phyloP scores from a whole-genome alignment of 1,284 basidiomycete species.

The Pseudozyma thailandica region DNA sequence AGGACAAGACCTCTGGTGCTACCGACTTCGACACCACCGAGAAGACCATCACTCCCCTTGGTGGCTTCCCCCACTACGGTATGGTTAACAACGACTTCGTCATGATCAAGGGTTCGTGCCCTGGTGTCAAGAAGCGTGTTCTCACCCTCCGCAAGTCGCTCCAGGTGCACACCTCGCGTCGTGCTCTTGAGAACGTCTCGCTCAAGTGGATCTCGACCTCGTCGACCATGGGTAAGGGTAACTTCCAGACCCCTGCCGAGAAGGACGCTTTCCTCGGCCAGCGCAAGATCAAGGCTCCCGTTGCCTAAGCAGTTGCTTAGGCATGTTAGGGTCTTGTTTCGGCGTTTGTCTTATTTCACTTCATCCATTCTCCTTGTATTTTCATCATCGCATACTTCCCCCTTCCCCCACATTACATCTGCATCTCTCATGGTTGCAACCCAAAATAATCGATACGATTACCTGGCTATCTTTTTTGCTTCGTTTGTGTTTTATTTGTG shows the following conservation, averaged over 20 bases:
- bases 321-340: conserved; percentile 12
- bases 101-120: conserved; percentile 80
- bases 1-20: conserved; percentile 84
- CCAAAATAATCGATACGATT: conserved; percentile 47
- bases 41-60: conserved; percentile 97
- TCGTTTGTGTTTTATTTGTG: not conserved
- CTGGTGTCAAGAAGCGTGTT: conserved; percentile 97
- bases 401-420: conserved; percentile 17
- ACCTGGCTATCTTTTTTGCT: conserved; percentile 25
- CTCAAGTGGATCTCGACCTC: conserved; percentile 99
- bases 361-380: conserved; percentile 22
- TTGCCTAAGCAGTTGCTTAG: conserved; percentile 42
- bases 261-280: conserved; percentile 91
- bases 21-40: conserved; percentile 73
- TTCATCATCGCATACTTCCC: conserved; percentile 28
- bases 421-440: conserved; percentile 41
- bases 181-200: conserved; percentile 87
- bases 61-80: conserved; percentile 99
- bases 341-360: conserved; percentile 11
- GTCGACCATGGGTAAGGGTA: conserved; percentile 87
- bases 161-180: conserved; percentile 66
- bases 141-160: conserved; percentile 74
- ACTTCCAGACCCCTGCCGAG: conserved; percentile 96
- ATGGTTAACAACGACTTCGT: conserved; percentile 98
- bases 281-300: conserved; percentile 46